Conservation (phyloP, 495 filamentous ascomycete species). For the Penicillium dipodomyicola region DNA sequence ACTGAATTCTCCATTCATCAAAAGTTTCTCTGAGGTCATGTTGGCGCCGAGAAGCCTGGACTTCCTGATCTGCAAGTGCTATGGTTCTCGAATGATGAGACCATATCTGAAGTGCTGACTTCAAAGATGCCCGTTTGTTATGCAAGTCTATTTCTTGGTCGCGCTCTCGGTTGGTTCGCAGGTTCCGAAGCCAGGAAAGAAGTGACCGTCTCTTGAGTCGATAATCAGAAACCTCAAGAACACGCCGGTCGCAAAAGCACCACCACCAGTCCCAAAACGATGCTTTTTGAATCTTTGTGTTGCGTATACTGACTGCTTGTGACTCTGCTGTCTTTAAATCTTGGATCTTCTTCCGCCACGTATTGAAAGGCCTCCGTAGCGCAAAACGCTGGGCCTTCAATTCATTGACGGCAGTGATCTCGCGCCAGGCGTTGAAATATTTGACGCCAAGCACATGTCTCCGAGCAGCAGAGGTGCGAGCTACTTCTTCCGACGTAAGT, state of each 20-base stretch:
- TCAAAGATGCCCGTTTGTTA: slow-evolving; percentile 28
- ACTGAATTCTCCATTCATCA: slow-evolving; percentile 40
- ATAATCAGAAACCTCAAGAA: slow-evolving; percentile 51
- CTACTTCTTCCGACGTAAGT: slow-evolving; percentile 56
- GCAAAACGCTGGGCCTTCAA: slow-evolving; percentile 63
- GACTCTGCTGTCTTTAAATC: slow-evolving; percentile 33
- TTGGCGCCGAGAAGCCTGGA: slow-evolving; percentile 32
- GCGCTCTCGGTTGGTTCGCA: slow-evolving; percentile 44
- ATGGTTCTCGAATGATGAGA: slow-evolving; percentile 31
- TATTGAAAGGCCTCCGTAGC: slow-evolving; percentile 53
- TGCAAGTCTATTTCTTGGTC: slow-evolving; percentile 38
- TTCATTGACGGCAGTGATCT: slow-evolving; percentile 68
- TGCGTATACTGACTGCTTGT: slow-evolving; percentile 43
- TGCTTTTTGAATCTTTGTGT: slow-evolving; percentile 42
- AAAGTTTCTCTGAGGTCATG: slow-evolving; percentile 33
- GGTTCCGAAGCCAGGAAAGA: slow-evolving; percentile 44
- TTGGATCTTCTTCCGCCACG: slow-evolving; percentile 51
- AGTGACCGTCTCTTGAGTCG: slow-evolving; percentile 48
- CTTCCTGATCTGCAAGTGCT: slow-evolving; percentile 29
- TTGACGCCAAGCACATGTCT: slow-evolving; percentile 66
- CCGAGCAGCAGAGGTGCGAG: slow-evolving; percentile 58
- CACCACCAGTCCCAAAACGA: slow-evolving; percentile 58
- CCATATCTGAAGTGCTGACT: slow-evolving; percentile 34
- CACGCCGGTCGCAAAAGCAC: slow-evolving; percentile 51
- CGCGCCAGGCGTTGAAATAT: slow-evolving; percentile 76